Evolutionary conservation across 1,284 basidiomycete species (phyloP), one percentile per base, ranked within the genome.

Genomic region (Boletus mariae): DNA sequence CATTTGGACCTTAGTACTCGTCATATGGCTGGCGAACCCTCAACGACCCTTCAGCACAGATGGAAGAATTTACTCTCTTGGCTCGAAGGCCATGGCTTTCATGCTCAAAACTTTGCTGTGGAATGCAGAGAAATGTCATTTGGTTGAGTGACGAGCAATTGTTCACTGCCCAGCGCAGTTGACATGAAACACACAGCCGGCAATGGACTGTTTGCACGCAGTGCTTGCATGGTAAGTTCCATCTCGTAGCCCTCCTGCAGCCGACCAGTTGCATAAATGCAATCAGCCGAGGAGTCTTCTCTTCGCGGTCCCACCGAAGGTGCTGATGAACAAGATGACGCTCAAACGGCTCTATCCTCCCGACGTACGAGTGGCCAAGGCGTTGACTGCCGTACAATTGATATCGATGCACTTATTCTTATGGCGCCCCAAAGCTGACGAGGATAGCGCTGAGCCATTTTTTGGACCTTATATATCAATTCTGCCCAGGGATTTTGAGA

Each of bases 381-480:
- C 51, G 44, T 65, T 91, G 51, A 80, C 77, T 8, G 84, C 84
- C 9, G 79, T 77, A 15, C 83, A 83, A 59, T 58, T 82, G 29
- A 75, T 83, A 45, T 80, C 85, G 17, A 69, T 90, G 52, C 85
- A 89, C 72, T 70, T 90, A 5, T 75, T 77, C 49, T 70, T 87
- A 11, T 72, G 80, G 67, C 77, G 75, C 35, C 79, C 79, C 47
- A 55, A 57, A 61, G 56, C 53, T 38, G 63, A 68, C 11, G 56
- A 63, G 7, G 71, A 73, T 13, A 83, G 81, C 31, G 53, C 56
- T 20, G 84, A 91, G 59, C 75, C 79, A 54, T 64, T 68, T n/a
- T 94, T 89, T 71, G 82, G 84, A 23, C 81, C 84, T 2, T 94
- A 92, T 63, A 83, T 94, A 50, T 83, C 84, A 1, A 78, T 82